A percentile compares a stretch with the other conserved stretches of the same genome.
Evolutionary conservation across 306 rosid species (phyloP).

Genomic region (Prunus padus): DNA sequence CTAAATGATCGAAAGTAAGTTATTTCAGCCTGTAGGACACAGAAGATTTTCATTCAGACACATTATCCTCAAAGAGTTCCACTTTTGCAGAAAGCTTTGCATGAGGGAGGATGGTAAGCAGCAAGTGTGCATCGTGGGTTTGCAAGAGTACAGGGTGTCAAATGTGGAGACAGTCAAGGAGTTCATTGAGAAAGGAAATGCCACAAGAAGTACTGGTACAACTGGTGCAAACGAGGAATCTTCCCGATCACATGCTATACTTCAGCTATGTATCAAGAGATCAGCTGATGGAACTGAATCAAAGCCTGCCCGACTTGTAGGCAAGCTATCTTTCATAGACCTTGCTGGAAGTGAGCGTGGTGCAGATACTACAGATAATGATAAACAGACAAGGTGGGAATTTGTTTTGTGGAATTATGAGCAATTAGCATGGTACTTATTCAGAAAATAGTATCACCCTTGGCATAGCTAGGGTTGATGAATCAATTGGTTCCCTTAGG

Average conservation of each 20-base stretch:
- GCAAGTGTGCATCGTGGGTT: conserved; percentile 84
- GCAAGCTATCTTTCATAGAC: conserved; percentile 82
- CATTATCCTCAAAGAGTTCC: conserved; percentile 30
- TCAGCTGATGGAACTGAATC: conserved; percentile 61
- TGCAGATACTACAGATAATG: conserved; percentile 82
- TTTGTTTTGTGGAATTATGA: conserved; percentile 2
- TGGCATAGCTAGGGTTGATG: not conserved
- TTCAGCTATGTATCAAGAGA: conserved; percentile 79
- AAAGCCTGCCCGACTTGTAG: conserved; percentile 66
- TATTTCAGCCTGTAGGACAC: conserved; percentile 15
- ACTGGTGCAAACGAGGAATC: conserved; percentile 93
- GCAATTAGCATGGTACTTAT: conserved; percentile 2
- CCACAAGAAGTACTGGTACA: conserved; percentile 77
- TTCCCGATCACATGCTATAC: conserved; percentile 85
- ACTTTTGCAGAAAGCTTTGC: conserved; percentile 66
- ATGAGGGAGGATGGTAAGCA: conserved; percentile 93
- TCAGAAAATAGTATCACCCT: not conserved
- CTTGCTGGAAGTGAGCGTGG: conserved; percentile 90
- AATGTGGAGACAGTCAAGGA: conserved; percentile 68
- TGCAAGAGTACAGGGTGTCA: conserved; percentile 73
- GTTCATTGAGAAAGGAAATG: conserved; percentile 67
- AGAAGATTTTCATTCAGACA: conserved; percentile 15
- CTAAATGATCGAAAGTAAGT: conserved; percentile 81
- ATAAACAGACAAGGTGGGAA: conserved; percentile 70
- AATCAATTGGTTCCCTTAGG: conserved; percentile 12